Base-by-base conservation (phyloP, 164 flowering plant genomes). In the Vitis rupestris region DNA sequence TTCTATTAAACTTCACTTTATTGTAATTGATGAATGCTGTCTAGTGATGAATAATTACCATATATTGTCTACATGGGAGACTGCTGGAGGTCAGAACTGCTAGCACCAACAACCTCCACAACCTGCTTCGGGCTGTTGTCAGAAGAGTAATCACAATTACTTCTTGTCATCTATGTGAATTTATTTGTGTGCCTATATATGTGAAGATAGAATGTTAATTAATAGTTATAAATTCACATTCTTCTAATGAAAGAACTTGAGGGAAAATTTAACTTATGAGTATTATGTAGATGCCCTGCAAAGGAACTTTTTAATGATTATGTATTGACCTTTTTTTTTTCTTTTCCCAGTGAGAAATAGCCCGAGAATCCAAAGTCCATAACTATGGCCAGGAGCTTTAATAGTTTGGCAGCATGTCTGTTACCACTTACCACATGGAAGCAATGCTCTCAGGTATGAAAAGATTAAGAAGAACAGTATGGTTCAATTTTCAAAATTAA, bases 61-160 rank as follows among this genome's bases (percentile, higher is more conserved):
- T 84, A 82, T 68, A 85, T 87, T 60, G 87, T 85, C 9, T 87
- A 87, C 79, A 81, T 87, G 89, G 91, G 91, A 64, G 89, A 78
- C 3, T 69, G 59, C 82, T 75, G 7, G 49, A 23, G 19, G 61
- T 66, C 0, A 9, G 12, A 11, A 61, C 68, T 30, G 58, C 79
- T 0, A 49, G 58, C 13, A 10, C 13, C 23, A 72, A 71, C 3
- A 61, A 50, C 3, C 89, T 85, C 76, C 77, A 82, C 70, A 73
- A 56, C 70, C 70, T 87, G 74, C 91, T 85, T 44, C 48, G 61
- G 31, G 54, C 70, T 1, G 76, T 82, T 3, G 74, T 81, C 47
- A 84, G 86, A 77, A 37, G 79, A 82, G 89, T 87, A 83, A 78
- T 65, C 11, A 61, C 64, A 10, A 10, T 9, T 17, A 0, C 44